Conservation (phyloP, 805 yeast genomes). For the Myxozyma vanderwaltii region DNA sequence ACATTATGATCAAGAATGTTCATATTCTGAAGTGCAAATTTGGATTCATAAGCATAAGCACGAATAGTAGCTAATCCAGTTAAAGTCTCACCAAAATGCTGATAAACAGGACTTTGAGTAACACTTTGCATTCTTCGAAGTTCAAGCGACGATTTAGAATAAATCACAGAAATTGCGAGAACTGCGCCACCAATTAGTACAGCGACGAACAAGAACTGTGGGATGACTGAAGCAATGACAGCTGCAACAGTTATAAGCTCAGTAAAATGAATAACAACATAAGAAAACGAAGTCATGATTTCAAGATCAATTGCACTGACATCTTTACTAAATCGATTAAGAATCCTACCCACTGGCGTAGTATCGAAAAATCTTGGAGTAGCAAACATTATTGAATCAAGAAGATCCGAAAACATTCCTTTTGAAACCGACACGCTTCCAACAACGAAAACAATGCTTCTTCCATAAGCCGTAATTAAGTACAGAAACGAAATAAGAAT, state of each 20-base stretch:
- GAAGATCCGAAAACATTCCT: constrained; percentile 64
- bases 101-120: constrained; percentile 72
- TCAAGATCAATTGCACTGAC: constrained; percentile 93
- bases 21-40: constrained; percentile 61
- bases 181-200: constrained; percentile 61
- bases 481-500: constrained; percentile 66
- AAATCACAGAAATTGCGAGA: constrained; percentile 65
- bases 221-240: constrained; percentile 78
- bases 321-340: constrained; percentile 95
- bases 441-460: constrained; percentile 48
- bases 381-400: constrained; percentile 69
- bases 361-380: constrained; percentile 86
- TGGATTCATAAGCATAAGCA: constrained; percentile 63
- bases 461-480: constrained; percentile 12
- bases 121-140: constrained; percentile 68
- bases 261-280: constrained; percentile 56
- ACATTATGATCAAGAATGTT: constrained; percentile 73
- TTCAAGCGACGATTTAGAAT: constrained; percentile 70
- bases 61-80: constrained; percentile 74
- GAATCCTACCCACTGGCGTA: constrained; percentile 92
- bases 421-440: constrained; percentile 59
- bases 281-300: constrained; percentile 69
- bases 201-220: constrained; percentile 76
- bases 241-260: constrained; percentile 66
- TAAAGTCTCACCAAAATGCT: constrained; percentile 77